These are phyloP conservation scores for Chaetomium cochliodes DNA, from an alignment of 495 filamentous ascomycete genomes.

Conservation along the genomic window DNA sequence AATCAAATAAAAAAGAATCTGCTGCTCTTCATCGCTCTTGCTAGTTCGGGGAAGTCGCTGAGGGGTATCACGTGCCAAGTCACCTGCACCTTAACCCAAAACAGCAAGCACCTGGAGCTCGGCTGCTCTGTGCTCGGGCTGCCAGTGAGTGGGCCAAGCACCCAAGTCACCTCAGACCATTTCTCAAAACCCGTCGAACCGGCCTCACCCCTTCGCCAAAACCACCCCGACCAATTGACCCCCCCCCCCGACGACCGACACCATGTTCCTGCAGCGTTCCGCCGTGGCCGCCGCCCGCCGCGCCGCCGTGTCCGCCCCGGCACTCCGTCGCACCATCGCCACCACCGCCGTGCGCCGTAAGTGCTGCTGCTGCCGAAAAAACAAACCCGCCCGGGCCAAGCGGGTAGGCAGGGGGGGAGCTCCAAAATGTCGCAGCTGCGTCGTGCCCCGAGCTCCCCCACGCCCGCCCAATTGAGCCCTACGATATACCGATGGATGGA, in stretches of 20 bases:
- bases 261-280: slow-evolving; percentile 82
- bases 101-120: slow-evolving; percentile 27
- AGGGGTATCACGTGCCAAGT: slow-evolving; percentile 23
- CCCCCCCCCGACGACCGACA: slow-evolving; percentile 15
- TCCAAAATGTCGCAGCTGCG: slow-evolving; percentile 13
- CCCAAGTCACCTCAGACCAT: slow-evolving; percentile 40
- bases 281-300: slow-evolving; percentile 70
- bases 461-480: slow-evolving; percentile 19
- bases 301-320: slow-evolving; percentile 56
- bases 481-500: background rate
- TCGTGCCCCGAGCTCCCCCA: background rate
- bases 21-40: background rate
- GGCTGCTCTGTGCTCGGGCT: slow-evolving; percentile 17
- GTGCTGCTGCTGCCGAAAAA: slow-evolving; percentile 28
- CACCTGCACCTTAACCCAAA: slow-evolving; percentile 29
- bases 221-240: slow-evolving; percentile 23
- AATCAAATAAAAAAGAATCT: too few relatives aligned
- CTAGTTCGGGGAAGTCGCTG: background rate
- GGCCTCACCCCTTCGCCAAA: slow-evolving; percentile 18
- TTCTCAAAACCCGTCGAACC: slow-evolving; percentile 21
- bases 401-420: background rate
- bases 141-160: too few relatives aligned
- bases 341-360: slow-evolving; percentile 60
- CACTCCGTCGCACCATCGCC: slow-evolving; percentile 58
- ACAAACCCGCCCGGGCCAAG: background rate